A percentile compares a stretch with the other conserved stretches of the same genome.
phyloP scores from a whole-genome alignment of 2,329 filamentous ascomycete genomes.

The Phialocephala sp. region DNA sequence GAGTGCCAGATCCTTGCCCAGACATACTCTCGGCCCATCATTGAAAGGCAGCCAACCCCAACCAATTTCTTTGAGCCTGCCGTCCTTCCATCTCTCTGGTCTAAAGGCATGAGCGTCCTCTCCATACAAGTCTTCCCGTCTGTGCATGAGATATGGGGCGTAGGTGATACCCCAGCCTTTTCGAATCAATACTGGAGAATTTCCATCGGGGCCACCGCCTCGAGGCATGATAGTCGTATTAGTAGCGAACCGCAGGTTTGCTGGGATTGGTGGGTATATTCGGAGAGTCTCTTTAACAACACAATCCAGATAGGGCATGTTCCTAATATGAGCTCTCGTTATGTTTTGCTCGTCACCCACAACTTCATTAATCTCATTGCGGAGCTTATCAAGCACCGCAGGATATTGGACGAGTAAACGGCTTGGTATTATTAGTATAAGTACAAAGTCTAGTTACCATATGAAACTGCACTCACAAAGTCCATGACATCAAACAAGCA shows the following conservation, averaged over 20 bases:
- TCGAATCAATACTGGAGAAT: conserved; percentile 35
- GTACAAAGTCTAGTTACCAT: background rate
- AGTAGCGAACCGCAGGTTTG: conserved; percentile 28
- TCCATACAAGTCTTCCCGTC: conserved; percentile 40
- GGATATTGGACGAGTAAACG: conserved; percentile 28
- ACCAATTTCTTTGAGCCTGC: conserved; percentile 46
- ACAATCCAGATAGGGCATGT: conserved; percentile 26
- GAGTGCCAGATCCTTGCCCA: conserved; percentile 38
- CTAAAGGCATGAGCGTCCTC: conserved; percentile 42
- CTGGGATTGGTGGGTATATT: conserved; percentile 24
- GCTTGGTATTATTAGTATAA: conserved; percentile 18
- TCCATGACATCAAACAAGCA: conserved; percentile 24
- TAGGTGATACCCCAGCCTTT: conserved; percentile 35
- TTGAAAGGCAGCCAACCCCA: conserved; percentile 43
- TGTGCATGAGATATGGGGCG: conserved; percentile 38
- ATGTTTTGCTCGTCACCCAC: conserved; percentile 18
- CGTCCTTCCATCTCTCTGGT: conserved; percentile 42
- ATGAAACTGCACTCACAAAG: conserved; percentile 25
- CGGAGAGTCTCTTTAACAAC: conserved; percentile 30
- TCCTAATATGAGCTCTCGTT: conserved; percentile 23
- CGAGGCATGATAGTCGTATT: conserved; percentile 34
- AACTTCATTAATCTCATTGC: conserved; percentile 19
- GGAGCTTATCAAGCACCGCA: conserved; percentile 15
- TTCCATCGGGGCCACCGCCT: conserved; percentile 41
- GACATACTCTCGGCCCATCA: conserved; percentile 43